These are phyloP conservation scores for Salix suchowensis DNA, from an alignment of 345 rosid species.

Conservation along the genomic window DNA sequence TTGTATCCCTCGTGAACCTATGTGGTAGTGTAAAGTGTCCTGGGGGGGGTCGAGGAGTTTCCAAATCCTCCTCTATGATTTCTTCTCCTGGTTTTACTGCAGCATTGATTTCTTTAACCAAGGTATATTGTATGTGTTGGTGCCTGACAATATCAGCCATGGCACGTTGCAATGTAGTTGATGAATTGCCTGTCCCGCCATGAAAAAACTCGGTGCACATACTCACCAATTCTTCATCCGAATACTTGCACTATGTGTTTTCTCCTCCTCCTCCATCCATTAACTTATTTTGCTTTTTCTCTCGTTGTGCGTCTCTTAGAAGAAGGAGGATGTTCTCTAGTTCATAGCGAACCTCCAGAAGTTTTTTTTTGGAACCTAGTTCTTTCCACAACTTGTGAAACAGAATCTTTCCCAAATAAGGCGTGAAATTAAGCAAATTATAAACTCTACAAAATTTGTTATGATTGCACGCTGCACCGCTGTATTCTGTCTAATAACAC, in stretches of 20 bases:
- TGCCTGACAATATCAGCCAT: conserved; percentile 19
- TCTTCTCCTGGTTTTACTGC: conserved; percentile 1
- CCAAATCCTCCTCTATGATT: conserved; percentile 12
- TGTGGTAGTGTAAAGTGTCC: conserved; percentile 19
- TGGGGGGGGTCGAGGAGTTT: not conserved
- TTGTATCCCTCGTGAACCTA: conserved; percentile 8
- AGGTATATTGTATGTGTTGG: conserved; percentile 6
- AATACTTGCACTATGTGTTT: not conserved
- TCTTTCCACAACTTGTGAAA: conserved; percentile 5
- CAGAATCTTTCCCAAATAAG: conserved; percentile 3
- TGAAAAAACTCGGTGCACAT: conserved; percentile 14
- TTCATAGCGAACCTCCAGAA: not conserved
- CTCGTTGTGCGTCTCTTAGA: not conserved
- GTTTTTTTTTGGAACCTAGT: no score
- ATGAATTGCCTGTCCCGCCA: conserved; percentile 12
- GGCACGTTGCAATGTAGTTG: conserved; percentile 13
- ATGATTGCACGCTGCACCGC: conserved; percentile 5
- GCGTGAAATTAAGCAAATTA: conserved; percentile 13
- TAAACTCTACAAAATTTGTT: conserved; percentile 6
- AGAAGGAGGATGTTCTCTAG: conserved; percentile 9
- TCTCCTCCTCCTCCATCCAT: no score
- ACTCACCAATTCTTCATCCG: conserved; percentile 12
- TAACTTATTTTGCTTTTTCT: not conserved
- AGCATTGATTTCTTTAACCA: conserved; percentile 1
- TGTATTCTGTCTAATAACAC: not conserved